A percentile compares a stretch with the other conserved stretches of the same genome.
Conservation (phyloP, 805 yeast genomes). For the Saturnispora mendoncae region DNA sequence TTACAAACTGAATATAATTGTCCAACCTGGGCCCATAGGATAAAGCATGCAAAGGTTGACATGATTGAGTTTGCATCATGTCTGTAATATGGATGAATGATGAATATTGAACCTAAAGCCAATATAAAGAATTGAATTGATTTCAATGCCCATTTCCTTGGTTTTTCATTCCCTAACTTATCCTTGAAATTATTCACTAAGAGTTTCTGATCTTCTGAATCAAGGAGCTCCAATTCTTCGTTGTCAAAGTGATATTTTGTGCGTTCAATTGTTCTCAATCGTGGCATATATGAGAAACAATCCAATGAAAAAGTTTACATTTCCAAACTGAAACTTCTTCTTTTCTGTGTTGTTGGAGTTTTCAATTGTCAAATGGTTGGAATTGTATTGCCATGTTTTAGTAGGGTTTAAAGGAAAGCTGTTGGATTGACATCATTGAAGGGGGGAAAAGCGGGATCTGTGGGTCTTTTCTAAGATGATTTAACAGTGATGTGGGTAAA, state of each 20-base stretch:
- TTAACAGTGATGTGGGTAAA: too few species aligned
- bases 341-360: background rate
- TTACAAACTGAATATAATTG: conserved; percentile 7
- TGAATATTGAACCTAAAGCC: conserved; percentile 20
- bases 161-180: conserved; percentile 12
- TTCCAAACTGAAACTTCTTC: too few species aligned
- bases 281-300: conserved; percentile 21
- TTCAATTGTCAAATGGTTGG: too few species aligned
- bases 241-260: conserved; percentile 17
- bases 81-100: conserved; percentile 25
- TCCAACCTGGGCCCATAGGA: conserved; percentile 11
- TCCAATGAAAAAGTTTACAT: too few species aligned
- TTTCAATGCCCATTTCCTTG: conserved; percentile 12
- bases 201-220: conserved; percentile 20
- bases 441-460: background rate
- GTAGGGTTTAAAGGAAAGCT: too few species aligned
- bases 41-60: conserved; percentile 22
- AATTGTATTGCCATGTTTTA: too few species aligned
- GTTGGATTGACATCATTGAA: too few species aligned
- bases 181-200: conserved; percentile 15
- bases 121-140: conserved; percentile 16
- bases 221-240: conserved; percentile 17
- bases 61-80: conserved; percentile 16
- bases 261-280: conserved; percentile 22
- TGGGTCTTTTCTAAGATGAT: too few species aligned